Evolutionary conservation across 495 filamentous ascomycete genomes (phyloP), one percentile per base, ranked within the genome.

Genomic region (Penicillium verhagenii): DNA sequence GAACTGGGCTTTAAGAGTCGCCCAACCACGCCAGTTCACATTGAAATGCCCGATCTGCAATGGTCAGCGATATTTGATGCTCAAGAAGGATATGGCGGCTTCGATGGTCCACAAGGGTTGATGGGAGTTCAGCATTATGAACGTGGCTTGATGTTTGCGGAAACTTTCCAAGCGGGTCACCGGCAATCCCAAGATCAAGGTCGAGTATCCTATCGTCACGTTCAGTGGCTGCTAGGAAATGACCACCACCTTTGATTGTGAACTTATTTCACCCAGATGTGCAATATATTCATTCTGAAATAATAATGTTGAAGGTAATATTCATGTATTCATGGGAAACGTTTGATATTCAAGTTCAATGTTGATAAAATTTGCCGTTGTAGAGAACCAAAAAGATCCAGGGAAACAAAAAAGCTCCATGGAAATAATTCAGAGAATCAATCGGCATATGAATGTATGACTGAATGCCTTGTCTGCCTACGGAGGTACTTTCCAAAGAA

Each of bases 141-240:
- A 75, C 77, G 90, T 20, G 87, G 86, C 1, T 72, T 92, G 35
- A 91, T 89, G 52, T 92, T 76, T 63, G 79, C 81, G 7, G 75
- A 79, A 56, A 77, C 87, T 7, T 78, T 77, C 44, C 71, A 82
- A 50, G 70, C 79, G 5, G 88, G 88, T 1, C 88, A 77, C 47
- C 87, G 86, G 83, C 71, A 85, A 45, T 86, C 88, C 2, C 75
- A 85, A 65, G 88, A 82, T 58, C 81, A 85, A 57, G 86, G 87
- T 3, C 70, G 76, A 3, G 81, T 78, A 10, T 72, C 82, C 1
- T 94, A 88, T 61, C 72, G 88, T 3, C 85, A 91, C 51, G 55
- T 94, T 24, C 83, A 89, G 69, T 87, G 82, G 66, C 56, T 90
- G 66, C 64, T 90, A n/a, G 33, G 33, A 5, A 35, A 16, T 1